Conservation (phyloP, 208 protist genomes). For the Leishmania gerbilli region DNA sequence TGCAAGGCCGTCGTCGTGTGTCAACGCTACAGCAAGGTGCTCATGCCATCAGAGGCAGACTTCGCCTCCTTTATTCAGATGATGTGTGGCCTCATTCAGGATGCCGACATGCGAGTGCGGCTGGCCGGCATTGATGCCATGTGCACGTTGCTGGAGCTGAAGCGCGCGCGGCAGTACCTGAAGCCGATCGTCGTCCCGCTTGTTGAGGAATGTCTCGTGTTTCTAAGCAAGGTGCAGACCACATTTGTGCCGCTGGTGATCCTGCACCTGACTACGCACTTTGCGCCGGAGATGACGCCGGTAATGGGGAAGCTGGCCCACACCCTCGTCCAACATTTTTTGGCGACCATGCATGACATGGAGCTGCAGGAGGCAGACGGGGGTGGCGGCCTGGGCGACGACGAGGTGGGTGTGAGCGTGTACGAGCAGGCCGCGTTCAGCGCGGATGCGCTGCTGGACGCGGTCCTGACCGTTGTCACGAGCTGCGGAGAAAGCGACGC, state of each 20-base stretch:
- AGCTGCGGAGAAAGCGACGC: constrained; percentile 53
- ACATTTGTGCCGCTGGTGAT: constrained; percentile 82
- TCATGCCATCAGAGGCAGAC: constrained; percentile 65
- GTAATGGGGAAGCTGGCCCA: constrained; percentile 75
- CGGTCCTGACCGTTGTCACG: constrained; percentile 74
- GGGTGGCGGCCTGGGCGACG: constrained; percentile 5
- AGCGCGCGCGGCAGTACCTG: constrained; percentile 68
- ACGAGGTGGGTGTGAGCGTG: constrained; percentile 13
- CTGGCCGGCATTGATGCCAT: constrained; percentile 82
- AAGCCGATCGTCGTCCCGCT: constrained; percentile 67
- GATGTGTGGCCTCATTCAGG: constrained; percentile 64
- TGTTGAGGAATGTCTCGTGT: constrained; percentile 82
- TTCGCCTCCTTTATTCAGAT: constrained; percentile 83
- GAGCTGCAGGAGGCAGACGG: constrained; percentile 42
- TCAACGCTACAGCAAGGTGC: constrained; percentile 85
- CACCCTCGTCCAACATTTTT: constrained; percentile 78
- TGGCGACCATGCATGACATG: constrained; percentile 80
- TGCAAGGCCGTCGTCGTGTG: constrained; percentile 86
- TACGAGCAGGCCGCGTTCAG: constrained; percentile 76
- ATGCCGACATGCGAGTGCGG: constrained; percentile 76
- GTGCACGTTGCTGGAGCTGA: constrained; percentile 87
- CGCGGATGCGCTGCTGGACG: constrained; percentile 69
- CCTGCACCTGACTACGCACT: constrained; percentile 86
- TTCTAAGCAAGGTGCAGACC: constrained; percentile 84
- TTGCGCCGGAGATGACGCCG: constrained; percentile 76